Evolutionary conservation across 352 stramenopile genomes (phyloP).

Genomic region (Aphanomyces stellatus): DNA sequence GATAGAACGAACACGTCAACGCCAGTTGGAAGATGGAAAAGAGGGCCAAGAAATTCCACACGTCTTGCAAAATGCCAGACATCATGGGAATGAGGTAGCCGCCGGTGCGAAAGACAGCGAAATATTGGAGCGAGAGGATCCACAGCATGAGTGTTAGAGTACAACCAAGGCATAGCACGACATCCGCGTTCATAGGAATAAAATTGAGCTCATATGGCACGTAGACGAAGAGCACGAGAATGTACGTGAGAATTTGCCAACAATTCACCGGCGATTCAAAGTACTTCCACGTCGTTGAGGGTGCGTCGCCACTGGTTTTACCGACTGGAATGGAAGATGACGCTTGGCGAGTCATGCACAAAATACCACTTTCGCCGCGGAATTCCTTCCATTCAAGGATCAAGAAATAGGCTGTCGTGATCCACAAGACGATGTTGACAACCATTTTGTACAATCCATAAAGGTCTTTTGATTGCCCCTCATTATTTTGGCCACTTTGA

Average conservation of each 20-base stretch:
- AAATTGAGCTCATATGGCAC: not conserved
- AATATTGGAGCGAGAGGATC: conserved; percentile 19
- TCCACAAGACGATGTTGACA: not conserved
- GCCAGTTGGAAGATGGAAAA: conserved; percentile 7
- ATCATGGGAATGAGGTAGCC: conserved; percentile 18
- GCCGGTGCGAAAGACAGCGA: conserved; percentile 11
- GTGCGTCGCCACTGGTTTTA: too few species aligned
- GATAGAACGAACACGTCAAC: conserved; percentile 8
- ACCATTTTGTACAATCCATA: too few species aligned
- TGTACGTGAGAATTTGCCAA: conserved; percentile 16
- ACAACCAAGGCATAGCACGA: not conserved
- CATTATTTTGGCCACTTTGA: too few species aligned
- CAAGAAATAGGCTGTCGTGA: conserved; percentile 7
- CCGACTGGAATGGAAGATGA: not conserved
- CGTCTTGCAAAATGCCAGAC: conserved; percentile 11
- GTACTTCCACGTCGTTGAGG: conserved; percentile 12
- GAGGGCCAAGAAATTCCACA: conserved; percentile 7
- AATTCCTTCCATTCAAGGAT: conserved; percentile 18
- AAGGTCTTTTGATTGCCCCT: too few species aligned
- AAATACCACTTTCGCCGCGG: not conserved
- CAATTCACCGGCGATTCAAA: conserved; percentile 18
- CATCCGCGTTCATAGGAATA: not conserved
- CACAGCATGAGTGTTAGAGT: conserved; percentile 4
- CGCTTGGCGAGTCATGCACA: not conserved
- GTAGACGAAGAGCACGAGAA: conserved; percentile 4